Base-by-base conservation (phyloP, 2,329 filamentous ascomycete genomes). In the Diplodia seriata region DNA sequence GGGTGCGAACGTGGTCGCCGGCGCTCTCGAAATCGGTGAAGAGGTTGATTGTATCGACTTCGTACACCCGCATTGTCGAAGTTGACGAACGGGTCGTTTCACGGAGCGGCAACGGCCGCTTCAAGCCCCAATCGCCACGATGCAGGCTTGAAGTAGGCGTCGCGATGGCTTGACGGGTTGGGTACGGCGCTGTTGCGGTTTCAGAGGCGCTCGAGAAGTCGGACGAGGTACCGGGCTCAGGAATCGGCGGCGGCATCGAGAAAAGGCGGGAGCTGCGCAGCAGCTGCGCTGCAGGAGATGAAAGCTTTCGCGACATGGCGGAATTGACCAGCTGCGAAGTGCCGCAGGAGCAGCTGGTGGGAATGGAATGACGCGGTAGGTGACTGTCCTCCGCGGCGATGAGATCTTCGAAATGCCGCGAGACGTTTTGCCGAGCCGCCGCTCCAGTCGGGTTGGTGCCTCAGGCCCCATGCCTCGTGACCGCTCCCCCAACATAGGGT, bases 101-200 rank as follows among this genome's bases (percentile, higher is more conserved):
- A 77, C 90, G 90, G 9, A 90, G 81, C 1, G 94, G 94, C 6
- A 98, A 83, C 1, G 93, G 85, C 67, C 94, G 85, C 82, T 98
- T 98, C 73, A 97, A 83, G 15, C 94, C 94, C 94, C 94, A 98
- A 76, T 98, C 94, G 43, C 94, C 94, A 75, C 87, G 87, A 50
- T 85, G 82, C 29, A 92, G 85, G 8, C 93, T 94, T 20, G 88
- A 85, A 54, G 85, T 82, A 6, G 93, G 90, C 0, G 93, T 94
- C 15, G 90, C 89, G 76, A 98, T 91, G 70, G 93, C 87, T 76
- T 95, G 91, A 77, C 91, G 87, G 64, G 89, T 93, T n/a, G 94
- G 94, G 79, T 90, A 91, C 36, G 88, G 86, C 69, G 87, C 85
- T 15, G 94, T 98, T 53, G 91, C 89, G 26, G 88, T 89, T 66